Evolutionary conservation across 768 basidiomycete species (phyloP).

Genomic region (Trametes coccinea): DNA sequence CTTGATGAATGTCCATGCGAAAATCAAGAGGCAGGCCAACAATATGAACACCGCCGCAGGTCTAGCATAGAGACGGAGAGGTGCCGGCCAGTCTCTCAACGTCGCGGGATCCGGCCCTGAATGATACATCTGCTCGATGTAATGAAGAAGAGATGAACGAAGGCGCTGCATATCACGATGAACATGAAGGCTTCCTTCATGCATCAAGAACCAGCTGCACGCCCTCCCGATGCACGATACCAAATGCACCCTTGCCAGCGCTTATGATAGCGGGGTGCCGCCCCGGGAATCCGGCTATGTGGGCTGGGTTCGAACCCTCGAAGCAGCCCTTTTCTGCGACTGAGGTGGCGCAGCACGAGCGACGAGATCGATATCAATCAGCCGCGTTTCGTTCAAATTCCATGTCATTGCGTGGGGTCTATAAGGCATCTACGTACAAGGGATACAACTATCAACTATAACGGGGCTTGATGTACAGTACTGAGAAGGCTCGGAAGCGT

Average conservation of each 20-base stretch:
- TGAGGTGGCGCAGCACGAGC: background rate
- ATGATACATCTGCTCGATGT: background rate
- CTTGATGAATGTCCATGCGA: too few species aligned
- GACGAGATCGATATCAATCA: background rate
- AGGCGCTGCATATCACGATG: background rate
- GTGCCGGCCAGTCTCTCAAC: background rate
- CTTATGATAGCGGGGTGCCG: too few species aligned
- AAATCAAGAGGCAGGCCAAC: background rate
- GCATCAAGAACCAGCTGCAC: background rate
- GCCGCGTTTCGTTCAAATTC: background rate
- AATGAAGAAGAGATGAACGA: background rate
- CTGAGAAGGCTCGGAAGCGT: background rate
- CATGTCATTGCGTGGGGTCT: conserved; percentile 3
- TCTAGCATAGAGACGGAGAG: background rate
- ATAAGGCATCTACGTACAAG: conserved; percentile 15
- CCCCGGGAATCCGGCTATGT: too few species aligned
- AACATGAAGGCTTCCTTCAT: background rate
- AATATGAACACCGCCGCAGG: background rate
- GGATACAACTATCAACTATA: conserved; percentile 6
- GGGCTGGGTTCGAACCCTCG: background rate
- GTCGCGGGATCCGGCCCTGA: background rate
- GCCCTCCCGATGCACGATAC: background rate
- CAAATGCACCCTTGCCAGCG: too few species aligned
- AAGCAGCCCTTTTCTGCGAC: conserved; percentile 1
- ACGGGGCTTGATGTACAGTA: conserved; percentile 8